Evolutionary conservation across 2,329 filamentous ascomycete species (phyloP), one percentile per base, ranked within the genome.

Genomic region (Pseudogymnoascus sp.): DNA sequence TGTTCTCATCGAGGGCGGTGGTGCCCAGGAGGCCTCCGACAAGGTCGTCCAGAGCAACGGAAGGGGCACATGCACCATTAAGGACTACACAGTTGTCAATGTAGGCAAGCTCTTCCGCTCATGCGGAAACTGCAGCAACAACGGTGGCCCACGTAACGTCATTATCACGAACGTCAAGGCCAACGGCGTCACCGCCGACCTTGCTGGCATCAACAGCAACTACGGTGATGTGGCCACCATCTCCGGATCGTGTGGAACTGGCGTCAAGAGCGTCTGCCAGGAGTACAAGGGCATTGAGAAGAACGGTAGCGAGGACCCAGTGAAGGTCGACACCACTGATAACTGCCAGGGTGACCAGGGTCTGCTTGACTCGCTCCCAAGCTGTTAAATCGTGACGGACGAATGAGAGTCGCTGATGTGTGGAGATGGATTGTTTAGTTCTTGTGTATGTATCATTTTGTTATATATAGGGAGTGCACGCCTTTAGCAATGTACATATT

Each of bases 51-150:
- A 75, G 63, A 72, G 74, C 68, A 75, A 76, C 66, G 70, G 70
- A 59, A 68, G 66, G 38, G 73, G 73, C 31, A 72, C 69, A 11
- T 69, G 73, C 59, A 69, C 68, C 59, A 69, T 76, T 56, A 71
- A 74, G 41, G 74, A 73, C 65, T 78, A 77, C 67, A 75, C 73
- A 26, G 74, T 75, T 33, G 70, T 74, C 53, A 72, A 78, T 69
- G 73, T 75, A 56, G 76, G 76, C 65, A 78, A 77, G 71, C 68
- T 81, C 56, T 81, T 79, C 73, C 78, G 79, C 65, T 74, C 75
- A 59, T 82, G 79, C 70, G 79, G 79, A 22, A 77, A 77, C 72
- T 80, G 77, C 70, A 70, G 69, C 65, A 69, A 68, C 64, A 70
- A 68, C 63, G 70, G 70, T 59, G 74, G 73, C 56, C 64, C 67